phyloP scores from a whole-genome alignment of 2,329 filamentous ascomycete genomes.

The Eutypa lata region DNA sequence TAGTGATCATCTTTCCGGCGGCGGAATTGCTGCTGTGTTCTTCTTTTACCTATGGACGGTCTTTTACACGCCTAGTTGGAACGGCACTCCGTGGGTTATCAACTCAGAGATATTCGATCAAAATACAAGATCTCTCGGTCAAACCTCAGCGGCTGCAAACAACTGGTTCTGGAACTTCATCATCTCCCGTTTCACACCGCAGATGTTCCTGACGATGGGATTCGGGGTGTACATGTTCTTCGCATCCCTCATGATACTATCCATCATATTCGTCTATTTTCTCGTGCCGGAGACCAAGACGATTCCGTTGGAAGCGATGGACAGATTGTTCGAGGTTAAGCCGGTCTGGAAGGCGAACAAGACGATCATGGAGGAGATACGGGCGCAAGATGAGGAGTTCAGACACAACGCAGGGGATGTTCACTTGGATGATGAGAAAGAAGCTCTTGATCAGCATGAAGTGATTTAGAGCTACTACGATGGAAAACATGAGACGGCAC shows the following conservation, averaged over 20 bases:
- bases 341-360: conserved; percentile 22
- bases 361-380: neutral
- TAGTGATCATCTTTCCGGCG: conserved; percentile 25
- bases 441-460: neutral
- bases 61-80: conserved; percentile 71
- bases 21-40: conserved; percentile 60
- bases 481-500: too few relatives aligned
- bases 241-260: conserved; percentile 57
- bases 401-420: neutral
- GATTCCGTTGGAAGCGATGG: conserved; percentile 63
- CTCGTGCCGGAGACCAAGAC: conserved; percentile 65
- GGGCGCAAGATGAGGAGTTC: neutral
- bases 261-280: conserved; percentile 59
- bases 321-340: conserved; percentile 54
- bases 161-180: conserved; percentile 76
- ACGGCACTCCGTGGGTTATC: conserved; percentile 72
- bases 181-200: conserved; percentile 63
- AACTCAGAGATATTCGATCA: conserved; percentile 75
- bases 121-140: conserved; percentile 63
- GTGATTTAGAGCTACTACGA: neutral
- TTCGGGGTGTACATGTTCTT: conserved; percentile 71
- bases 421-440: neutral
- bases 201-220: conserved; percentile 58
- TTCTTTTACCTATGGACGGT: conserved; percentile 75
- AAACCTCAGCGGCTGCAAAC: conserved; percentile 67